A percentile compares a stretch with the other conserved stretches of the same genome.
These are phyloP conservation scores for Sanghuangporus baumii DNA, from an alignment of 1,284 basidiomycete species.

Conservation along the genomic window DNA sequence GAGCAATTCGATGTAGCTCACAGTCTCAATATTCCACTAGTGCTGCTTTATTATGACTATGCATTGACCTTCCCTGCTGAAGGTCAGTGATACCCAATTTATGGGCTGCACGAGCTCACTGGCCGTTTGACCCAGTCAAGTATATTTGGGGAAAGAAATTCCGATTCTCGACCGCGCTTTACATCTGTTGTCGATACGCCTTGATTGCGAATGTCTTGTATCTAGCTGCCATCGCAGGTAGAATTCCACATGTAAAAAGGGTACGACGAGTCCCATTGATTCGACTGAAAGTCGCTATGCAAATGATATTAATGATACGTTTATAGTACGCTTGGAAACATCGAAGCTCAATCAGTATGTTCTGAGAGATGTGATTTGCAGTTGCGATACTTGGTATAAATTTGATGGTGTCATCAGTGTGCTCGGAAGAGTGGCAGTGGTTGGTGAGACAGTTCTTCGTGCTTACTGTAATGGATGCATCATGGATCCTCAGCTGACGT, in stretches of 20 bases:
- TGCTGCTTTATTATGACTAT: conserved; percentile 5
- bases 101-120: neutral
- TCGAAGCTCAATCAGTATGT: neutral
- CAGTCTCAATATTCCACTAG: neutral
- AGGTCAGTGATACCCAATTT: neutral
- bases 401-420: conserved; percentile 29
- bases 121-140: neutral
- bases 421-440: conserved; percentile 28
- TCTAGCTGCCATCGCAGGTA: neutral
- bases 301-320: neutral
- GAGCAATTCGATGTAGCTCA: neutral
- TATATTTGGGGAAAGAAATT: conserved; percentile 2
- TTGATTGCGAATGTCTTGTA: conserved; percentile 1
- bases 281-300: neutral
- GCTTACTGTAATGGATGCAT: neutral
- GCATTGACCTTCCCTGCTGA: neutral
- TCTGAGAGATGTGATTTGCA: conserved; percentile 8
- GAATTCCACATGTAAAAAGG: neutral
- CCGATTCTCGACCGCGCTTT: conserved; percentile 6
- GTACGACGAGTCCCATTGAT: neutral
- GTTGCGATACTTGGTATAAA: conserved; percentile 30
- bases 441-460: conserved; percentile 24
- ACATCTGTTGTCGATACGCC: conserved; percentile 1
- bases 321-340: neutral
- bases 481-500: neutral